phyloP scores from a whole-genome alignment of 768 basidiomycete species.

The Termitomyces titanicus region DNA sequence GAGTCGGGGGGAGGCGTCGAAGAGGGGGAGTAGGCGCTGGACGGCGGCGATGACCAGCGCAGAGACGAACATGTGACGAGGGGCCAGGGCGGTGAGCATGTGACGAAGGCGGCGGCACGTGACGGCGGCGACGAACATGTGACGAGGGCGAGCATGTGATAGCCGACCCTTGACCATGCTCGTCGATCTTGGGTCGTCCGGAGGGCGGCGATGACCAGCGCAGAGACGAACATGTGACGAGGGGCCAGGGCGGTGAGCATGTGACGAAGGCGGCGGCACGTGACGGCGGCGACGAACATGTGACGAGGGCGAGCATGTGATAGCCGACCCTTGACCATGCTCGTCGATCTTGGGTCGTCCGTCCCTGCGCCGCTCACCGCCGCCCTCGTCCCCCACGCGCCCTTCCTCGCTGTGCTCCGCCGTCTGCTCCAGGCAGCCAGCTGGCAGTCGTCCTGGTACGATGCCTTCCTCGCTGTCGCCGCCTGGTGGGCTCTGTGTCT shows the following conservation, averaged over 20 bases:
- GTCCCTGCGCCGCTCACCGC: conserved; percentile 61
- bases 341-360: conserved; percentile 46
- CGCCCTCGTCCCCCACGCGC: conserved; percentile 60
- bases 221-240: conserved; percentile 15
- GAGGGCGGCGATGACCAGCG: conserved; percentile 21
- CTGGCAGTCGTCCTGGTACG: conserved; percentile 58
- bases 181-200: conserved; percentile 48
- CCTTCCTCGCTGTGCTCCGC: conserved; percentile 42
- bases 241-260: too few species aligned
- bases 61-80: conserved; percentile 16
- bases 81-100: too few species aligned
- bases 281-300: too few species aligned
- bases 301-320: too few species aligned
- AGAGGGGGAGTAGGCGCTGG: conserved; percentile 27
- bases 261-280: too few species aligned
- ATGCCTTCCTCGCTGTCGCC: conserved; percentile 64
- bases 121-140: too few species aligned
- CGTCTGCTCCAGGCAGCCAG: conserved; percentile 43
- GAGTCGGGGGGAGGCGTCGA: conserved; percentile 36
- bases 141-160: too few species aligned
- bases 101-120: too few species aligned
- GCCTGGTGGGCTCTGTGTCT: conserved; percentile 80
- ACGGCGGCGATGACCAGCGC: conserved; percentile 21
- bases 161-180: conserved; percentile 7
- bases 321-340: conserved; percentile 2